phyloP scores from a whole-genome alignment of 1,284 basidiomycete species.

The Sanguinoderma infundibulare region DNA sequence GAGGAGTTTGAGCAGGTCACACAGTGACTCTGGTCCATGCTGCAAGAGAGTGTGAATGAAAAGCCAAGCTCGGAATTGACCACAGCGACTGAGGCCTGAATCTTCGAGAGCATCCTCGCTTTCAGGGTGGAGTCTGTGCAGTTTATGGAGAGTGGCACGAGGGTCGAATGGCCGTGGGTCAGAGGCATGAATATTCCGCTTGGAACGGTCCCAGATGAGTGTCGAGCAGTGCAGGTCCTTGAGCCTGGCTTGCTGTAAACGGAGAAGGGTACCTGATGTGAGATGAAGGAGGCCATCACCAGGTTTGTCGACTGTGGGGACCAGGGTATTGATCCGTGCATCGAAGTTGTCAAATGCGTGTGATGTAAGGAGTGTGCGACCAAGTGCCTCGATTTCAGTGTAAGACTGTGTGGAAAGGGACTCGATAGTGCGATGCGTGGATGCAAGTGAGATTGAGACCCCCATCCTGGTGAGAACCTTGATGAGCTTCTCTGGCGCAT shows the following conservation, averaged over 20 bases:
- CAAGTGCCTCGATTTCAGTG: constrained; percentile 22
- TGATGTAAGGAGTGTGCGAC: constrained; percentile 24
- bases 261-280: constrained; percentile 34
- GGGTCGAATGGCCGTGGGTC: constrained; percentile 10
- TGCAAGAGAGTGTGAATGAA: constrained; percentile 30
- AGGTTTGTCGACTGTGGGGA: constrained; percentile 30
- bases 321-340: constrained; percentile 26
- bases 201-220: constrained; percentile 34
- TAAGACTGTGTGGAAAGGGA: constrained; percentile 26
- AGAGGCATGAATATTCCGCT: constrained; percentile 4
- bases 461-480: constrained; percentile 13
- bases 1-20: constrained; percentile 17
- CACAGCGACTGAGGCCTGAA: constrained; percentile 20
- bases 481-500: constrained; percentile 4
- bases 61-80: constrained; percentile 33
- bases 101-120: constrained; percentile 7
- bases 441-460: constrained; percentile 1
- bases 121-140: constrained; percentile 23
- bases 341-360: constrained; percentile 41
- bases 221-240: constrained; percentile 36
- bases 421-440: constrained; percentile 19
- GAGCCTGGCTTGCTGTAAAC: constrained; percentile 27
- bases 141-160: not conserved
- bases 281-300: constrained; percentile 28
- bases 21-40: constrained; percentile 32